phyloP scores from a whole-genome alignment of 1,284 basidiomycete genomes.

The Boletus smithii region DNA sequence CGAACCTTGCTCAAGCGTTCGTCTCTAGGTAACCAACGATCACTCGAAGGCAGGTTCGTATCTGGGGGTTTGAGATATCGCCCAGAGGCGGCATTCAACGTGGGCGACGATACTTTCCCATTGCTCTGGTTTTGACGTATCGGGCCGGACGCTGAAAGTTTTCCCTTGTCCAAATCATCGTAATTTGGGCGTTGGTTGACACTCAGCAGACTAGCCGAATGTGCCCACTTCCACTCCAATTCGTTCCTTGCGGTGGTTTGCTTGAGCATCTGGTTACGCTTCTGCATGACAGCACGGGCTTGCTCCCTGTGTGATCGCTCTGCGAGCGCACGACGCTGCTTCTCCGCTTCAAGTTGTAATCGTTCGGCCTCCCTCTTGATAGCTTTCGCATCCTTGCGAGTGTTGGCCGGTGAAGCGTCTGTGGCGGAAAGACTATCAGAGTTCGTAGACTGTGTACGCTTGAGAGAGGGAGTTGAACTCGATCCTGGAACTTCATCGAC shows the following conservation, averaged over 20 bases:
- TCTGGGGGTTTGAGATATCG: constrained; percentile 46
- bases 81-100: constrained; percentile 56
- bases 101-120: constrained; percentile 39
- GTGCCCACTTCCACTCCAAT: constrained; percentile 55
- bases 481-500: constrained; percentile 66
- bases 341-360: constrained; percentile 82
- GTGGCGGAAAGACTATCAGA: constrained; percentile 65
- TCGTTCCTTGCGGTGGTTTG: constrained; percentile 50
- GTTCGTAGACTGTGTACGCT: constrained; percentile 82
- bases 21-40: constrained; percentile 52
- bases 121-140: constrained; percentile 53
- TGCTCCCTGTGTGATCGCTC: constrained; percentile 78
- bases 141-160: constrained; percentile 51
- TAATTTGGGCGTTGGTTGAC: constrained; percentile 34
- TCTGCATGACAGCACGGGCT: constrained; percentile 92
- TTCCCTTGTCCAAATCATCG: constrained; percentile 45
- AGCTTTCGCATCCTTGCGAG: constrained; percentile 71
- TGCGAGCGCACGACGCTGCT: constrained; percentile 77
- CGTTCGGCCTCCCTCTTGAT: constrained; percentile 89
- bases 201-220: constrained; percentile 37
- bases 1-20: constrained; percentile 75
- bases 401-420: constrained; percentile 48
- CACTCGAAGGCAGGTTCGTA: constrained; percentile 36
- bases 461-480: constrained; percentile 64
- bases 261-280: constrained; percentile 75